Evolutionary conservation across 176 grass and related monocot species (phyloP).

Genomic region (Metroxylon sagu): DNA sequence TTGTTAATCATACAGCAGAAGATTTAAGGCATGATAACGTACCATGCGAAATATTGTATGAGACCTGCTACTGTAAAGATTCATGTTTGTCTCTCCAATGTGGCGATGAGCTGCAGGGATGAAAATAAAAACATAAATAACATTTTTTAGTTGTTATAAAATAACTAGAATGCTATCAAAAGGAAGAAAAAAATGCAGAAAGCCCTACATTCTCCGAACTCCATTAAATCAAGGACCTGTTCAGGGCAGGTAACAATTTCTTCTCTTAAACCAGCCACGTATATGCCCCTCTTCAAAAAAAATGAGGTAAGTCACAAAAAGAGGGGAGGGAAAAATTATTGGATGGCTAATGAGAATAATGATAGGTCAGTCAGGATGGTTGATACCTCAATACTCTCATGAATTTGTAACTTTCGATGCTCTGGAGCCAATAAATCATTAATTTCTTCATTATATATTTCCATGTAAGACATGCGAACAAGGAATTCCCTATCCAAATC

Average conservation of each 20-base stretch:
- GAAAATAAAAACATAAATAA: constrained; percentile 10
- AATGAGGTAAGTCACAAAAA: not conserved
- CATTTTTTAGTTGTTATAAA: constrained; percentile 3
- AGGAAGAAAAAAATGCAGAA: constrained; percentile 13
- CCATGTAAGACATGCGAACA: constrained; percentile 96
- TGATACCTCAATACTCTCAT: constrained; percentile 78
- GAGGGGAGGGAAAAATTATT: not conserved
- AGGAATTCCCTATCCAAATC: constrained; percentile 80
- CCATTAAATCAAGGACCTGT: constrained; percentile 77
- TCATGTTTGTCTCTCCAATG: constrained; percentile 98
- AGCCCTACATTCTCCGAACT: constrained; percentile 87
- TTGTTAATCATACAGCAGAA: too few relatives aligned
- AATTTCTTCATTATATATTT: constrained; percentile 98
- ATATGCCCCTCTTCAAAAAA: constrained; percentile 82
- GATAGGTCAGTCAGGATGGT: not conserved
- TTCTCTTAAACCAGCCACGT: constrained; percentile 89
- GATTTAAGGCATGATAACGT: constrained; percentile 4
- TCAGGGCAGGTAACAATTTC: constrained; percentile 85
- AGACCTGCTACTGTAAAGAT: constrained; percentile 89
- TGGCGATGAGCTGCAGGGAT: constrained; percentile 75
- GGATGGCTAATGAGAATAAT: too few relatives aligned
- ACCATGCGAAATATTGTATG: constrained; percentile 98
- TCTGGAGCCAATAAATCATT: constrained; percentile 89
- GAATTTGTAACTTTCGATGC: constrained; percentile 90
- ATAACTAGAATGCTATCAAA: constrained; percentile 1